Base-by-base conservation (phyloP, 2,329 filamentous ascomycete genomes). In the Penicillium sp. region DNA sequence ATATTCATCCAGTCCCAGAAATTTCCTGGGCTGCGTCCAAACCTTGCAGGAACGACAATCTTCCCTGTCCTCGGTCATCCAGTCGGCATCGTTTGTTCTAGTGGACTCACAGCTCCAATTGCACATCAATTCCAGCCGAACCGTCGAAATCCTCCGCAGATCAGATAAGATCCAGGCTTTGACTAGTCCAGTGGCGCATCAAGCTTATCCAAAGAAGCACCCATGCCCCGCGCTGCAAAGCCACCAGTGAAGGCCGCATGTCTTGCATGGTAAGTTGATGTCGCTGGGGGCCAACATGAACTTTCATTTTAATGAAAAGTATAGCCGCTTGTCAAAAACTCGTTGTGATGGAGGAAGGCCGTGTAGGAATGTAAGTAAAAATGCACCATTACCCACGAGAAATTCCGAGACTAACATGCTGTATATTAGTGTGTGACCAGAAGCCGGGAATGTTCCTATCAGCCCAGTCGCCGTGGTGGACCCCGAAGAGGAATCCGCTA, bases 381-480 rank as follows among this genome's bases (percentile, higher is more conserved):
- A 1, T 16, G 28, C 8, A 26, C 25, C 43, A 7, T 8, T 16
- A 16, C 25, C 2, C 16, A 19, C 4, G 26, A 48, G 26, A 7
- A 30, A 48, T 19, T 14, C 1, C 7, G 14, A 30, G 30, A 7
- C 45, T 48, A 28, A 48, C 14, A n/a, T 28, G 25, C 7, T 14
- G 7, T 19, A n/a, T 30, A 13, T 4, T 48, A 71, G 69, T 69
- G 67, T 46, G 52, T 52, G 8, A 38, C 10, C 26, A 69, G 62
- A 33, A 55, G 55, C 13, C 59, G 57, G 42, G 51, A 62, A 7
- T 70, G 68, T 48, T 43, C n/a, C 42, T 69, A 68, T 45, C 64
- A 58, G 30, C 62, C 67, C 14, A 69, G 69, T 68, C 64, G 69
- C 42, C 63, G 69, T n/a, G 69, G 69, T 48, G 69, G 68, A 28